Conservation (phyloP, 1,284 basidiomycete genomes). For the Cutaneotrichosporon dermatis region DNA sequence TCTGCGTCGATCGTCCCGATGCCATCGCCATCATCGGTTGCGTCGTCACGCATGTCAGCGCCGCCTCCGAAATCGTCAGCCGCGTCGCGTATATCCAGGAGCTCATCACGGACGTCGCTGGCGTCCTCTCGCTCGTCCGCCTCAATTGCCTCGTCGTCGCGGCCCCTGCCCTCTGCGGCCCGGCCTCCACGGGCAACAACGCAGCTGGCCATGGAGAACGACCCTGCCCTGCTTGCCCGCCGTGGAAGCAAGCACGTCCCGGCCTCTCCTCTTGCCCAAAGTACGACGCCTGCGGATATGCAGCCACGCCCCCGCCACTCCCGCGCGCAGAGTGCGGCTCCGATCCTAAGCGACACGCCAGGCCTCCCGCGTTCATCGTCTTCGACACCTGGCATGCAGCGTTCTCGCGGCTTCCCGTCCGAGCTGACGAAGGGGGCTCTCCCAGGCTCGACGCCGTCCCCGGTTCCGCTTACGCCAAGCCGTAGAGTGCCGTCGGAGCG, state of each 20-base stretch:
- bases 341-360: slow-evolving; percentile 1
- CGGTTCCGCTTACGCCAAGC: slow-evolving; percentile 7
- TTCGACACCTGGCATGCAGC: background rate
- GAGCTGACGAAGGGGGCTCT: slow-evolving; percentile 37
- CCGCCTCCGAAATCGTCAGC: too few relatives aligned
- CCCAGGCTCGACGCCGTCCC: slow-evolving; percentile 15
- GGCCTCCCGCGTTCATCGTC: slow-evolving; percentile 1
- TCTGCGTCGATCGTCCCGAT: background rate
- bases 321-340: slow-evolving; percentile 30
- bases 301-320: slow-evolving; percentile 25
- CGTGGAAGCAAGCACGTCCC: background rate
- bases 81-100: too few relatives aligned
- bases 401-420: slow-evolving; percentile 32
- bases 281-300: slow-evolving; percentile 14
- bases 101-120: too few relatives aligned
- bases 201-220: background rate
- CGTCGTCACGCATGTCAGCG: too few relatives aligned
- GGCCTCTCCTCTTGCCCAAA: slow-evolving; percentile 11
- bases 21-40: too few relatives aligned
- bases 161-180: background rate
- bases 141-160: background rate
- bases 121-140: too few relatives aligned
- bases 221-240: background rate
- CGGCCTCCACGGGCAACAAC: background rate
- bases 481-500: slow-evolving; percentile 11